Base-by-base conservation (phyloP, 805 yeast species). In the Teunomyces aglyptinius region DNA sequence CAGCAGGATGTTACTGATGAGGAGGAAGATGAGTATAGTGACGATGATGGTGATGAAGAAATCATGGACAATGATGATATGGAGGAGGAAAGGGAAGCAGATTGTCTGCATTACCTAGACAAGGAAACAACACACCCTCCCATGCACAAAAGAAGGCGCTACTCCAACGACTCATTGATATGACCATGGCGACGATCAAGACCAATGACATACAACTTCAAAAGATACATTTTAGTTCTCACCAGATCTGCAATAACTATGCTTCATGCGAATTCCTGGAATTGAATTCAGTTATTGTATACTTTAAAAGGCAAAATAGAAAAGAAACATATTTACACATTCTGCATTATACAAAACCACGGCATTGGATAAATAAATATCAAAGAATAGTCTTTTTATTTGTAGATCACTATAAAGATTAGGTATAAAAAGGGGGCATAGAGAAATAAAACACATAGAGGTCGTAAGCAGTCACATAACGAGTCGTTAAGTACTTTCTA, bases 61-160 rank as follows among this genome's bases (percentile, higher is more conserved):
- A 46, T 45, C n/a, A 48, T 46, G 20, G 51, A 45, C 12, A 49
- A 51, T 26, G 49, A 46, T 13, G 49, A 48, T 10, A 42, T 42
- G 18, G 49, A 40, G 22, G 41, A 42, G 42, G 43, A 48, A 38
- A 43, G 11, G 4, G 39, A 22, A 7, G 39, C 22, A 7, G 39
- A 36, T 2, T 36, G 39, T 8, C 11, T 28, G 11, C 39, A 36
- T 22, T 36, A 36, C 6, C 5, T 6, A 7, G 39, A 22, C 11
- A 36, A 13, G 16, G 28, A 20, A 12, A 11, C 7, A 5, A 13
- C 13, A 22, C 11, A 20, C 5, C 39, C 28, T 13, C 69, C 70
- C 3, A 69, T 61, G 34, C 48, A 50, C 27, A 55, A 55, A 53
- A 49, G 42, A 49, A 59, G 45, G 40, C 32, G 51, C 12, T 36